Conservation (phyloP, 2,329 filamentous ascomycete genomes). For the Pochonia chlamydosporia region DNA sequence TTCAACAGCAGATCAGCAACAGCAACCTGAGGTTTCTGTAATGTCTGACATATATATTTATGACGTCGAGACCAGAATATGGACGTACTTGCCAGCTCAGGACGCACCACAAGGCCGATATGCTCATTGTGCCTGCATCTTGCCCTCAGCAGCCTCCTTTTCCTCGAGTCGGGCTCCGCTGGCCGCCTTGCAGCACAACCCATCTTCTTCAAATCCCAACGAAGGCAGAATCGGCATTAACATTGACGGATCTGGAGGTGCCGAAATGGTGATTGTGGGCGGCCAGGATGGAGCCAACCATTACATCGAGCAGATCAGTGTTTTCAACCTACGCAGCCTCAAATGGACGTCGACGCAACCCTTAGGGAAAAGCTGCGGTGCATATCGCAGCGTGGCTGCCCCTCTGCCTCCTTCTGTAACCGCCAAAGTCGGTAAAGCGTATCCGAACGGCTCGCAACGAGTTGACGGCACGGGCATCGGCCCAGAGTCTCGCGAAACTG, state of each 20-base stretch:
- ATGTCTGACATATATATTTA: constrained; percentile 99
- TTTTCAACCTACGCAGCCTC: constrained; percentile 91
- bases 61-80: constrained; percentile 74
- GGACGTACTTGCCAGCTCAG: constrained; percentile 76
- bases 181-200: constrained; percentile 86
- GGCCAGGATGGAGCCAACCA: constrained; percentile 97
- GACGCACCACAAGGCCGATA: constrained; percentile 91
- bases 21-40: constrained; percentile 81
- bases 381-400: constrained; percentile 91
- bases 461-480: constrained; percentile 40
- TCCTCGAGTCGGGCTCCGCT: constrained; percentile 77
- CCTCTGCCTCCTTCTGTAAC: constrained; percentile 66
- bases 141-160: constrained; percentile 84
- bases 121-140: constrained; percentile 88
- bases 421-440: constrained; percentile 59
- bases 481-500: constrained; percentile 49
- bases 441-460: constrained; percentile 33
- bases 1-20: constrained; percentile 27
- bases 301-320: constrained; percentile 97
- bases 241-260: constrained; percentile 84
- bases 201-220: constrained; percentile 73
- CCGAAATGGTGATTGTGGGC: constrained; percentile 95
- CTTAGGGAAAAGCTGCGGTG: constrained; percentile 87
- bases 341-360: constrained; percentile 91
- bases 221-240: constrained; percentile 83